These are phyloP conservation scores for Kuraishia capsulata DNA, from an alignment of 805 yeast species.

Conservation along the genomic window DNA sequence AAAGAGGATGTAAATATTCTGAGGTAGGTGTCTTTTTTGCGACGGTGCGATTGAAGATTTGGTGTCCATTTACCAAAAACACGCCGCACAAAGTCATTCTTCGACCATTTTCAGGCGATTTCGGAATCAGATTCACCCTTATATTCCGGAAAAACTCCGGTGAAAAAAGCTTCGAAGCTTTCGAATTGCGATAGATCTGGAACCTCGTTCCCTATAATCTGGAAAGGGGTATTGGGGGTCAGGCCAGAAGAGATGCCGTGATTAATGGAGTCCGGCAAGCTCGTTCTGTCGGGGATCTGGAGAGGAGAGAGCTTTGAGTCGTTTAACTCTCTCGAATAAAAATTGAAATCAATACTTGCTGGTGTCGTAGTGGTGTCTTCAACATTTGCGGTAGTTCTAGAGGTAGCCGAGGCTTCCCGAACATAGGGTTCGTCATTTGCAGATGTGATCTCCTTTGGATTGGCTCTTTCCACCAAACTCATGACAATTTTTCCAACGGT, in stretches of 20 bases:
- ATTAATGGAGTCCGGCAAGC: too few species aligned
- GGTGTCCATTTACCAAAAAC: too few species aligned
- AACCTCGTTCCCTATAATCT: slow-evolving; percentile 9
- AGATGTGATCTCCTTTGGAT: slow-evolving; percentile 2
- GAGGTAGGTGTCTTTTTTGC: too few species aligned
- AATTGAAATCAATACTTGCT: background rate
- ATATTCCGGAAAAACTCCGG: slow-evolving; percentile 26
- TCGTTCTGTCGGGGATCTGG: background rate
- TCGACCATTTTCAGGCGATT: too few species aligned
- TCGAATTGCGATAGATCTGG: slow-evolving; percentile 40
- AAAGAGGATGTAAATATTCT: background rate
- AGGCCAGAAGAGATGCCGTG: background rate
- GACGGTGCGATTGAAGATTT: too few species aligned
- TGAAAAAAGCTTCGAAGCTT: slow-evolving; percentile 47
- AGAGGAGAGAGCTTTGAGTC: slow-evolving; percentile 8
- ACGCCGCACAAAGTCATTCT: background rate
- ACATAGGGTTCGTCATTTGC: background rate
- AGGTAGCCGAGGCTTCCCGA: too few species aligned
- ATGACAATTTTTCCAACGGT: slow-evolving; percentile 49
- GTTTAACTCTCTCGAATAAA: background rate
- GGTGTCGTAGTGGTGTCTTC: background rate
- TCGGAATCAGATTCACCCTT: too few species aligned
- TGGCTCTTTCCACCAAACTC: slow-evolving; percentile 37
- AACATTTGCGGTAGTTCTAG: too few species aligned
- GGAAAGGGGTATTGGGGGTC: background rate